phyloP scores from a whole-genome alignment of 495 filamentous ascomycete genomes.

The Aspergillus ostianus region DNA sequence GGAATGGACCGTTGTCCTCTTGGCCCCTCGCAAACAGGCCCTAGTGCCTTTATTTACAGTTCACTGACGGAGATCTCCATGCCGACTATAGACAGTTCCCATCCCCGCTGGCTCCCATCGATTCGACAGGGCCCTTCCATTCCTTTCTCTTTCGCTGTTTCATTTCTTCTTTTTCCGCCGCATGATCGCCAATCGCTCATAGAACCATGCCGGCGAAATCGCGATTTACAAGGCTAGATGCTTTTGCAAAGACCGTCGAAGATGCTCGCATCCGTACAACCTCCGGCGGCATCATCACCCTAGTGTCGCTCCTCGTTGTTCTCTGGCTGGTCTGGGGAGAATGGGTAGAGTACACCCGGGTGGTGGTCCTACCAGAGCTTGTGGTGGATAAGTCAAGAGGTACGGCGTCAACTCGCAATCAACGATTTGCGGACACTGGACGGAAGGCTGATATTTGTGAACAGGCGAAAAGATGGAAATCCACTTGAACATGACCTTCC shows the following conservation, averaged over 20 bases:
- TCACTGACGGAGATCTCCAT: neutral
- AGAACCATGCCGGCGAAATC: constrained; percentile 58
- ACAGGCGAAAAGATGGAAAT: constrained; percentile 97
- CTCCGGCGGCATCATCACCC: constrained; percentile 91
- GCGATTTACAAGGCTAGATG: constrained; percentile 92
- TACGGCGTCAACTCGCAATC: constrained; percentile 31
- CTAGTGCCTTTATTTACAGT: neutral
- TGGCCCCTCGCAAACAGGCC: neutral
- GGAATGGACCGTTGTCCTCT: neutral
- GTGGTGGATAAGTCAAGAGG: constrained; percentile 96
- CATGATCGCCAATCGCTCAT: constrained; percentile 31
- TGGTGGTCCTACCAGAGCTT: constrained; percentile 86
- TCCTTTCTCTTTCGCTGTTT: neutral
- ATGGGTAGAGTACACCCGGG: constrained; percentile 87
- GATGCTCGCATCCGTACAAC: constrained; percentile 98
- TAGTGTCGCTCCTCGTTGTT: constrained; percentile 81
- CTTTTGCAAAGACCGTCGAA: constrained; percentile 98
- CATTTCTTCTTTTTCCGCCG: constrained; percentile 5
- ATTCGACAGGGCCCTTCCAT: constrained; percentile 3
- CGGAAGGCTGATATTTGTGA: constrained; percentile 2
- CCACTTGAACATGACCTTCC: constrained; percentile 96
- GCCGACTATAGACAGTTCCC: neutral
- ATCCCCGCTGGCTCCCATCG: neutral
- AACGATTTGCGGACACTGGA: neutral
- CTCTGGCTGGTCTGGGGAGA: constrained; percentile 90